Conservation (phyloP, 495 filamentous ascomycete species). For the Pseudevernia furfuracea region DNA sequence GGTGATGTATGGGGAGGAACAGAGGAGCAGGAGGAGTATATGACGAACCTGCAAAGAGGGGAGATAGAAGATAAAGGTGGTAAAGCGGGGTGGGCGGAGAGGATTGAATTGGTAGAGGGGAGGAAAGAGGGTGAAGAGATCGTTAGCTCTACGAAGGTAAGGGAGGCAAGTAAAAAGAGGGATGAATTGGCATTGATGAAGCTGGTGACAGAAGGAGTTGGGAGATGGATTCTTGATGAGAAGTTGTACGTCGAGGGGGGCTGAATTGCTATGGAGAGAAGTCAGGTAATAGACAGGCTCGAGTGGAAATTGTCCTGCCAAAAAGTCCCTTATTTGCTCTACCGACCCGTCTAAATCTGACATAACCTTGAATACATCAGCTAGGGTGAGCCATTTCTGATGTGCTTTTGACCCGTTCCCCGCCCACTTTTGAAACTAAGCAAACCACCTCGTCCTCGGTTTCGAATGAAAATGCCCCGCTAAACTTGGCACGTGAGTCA, state of each 20-base stretch:
- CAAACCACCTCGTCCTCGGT: background rate
- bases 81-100: conserved; percentile 56
- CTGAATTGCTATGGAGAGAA: background rate
- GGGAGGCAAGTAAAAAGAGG: conserved; percentile 49
- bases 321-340: background rate
- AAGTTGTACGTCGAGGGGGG: conserved; percentile 31
- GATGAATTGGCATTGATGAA: conserved; percentile 49
- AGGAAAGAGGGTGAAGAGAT: conserved; percentile 44
- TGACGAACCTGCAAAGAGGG: conserved; percentile 46
- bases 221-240: conserved; percentile 46
- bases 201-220: conserved; percentile 58
- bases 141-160: conserved; percentile 74
- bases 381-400: background rate
- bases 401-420: background rate
- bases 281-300: background rate
- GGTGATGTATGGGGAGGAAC: conserved; percentile 54
- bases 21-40: conserved; percentile 52
- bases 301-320: background rate
- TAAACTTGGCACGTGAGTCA: background rate
- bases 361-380: background rate
- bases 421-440: background rate
- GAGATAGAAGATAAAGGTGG: conserved; percentile 50
- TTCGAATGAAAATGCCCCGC: background rate
- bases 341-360: background rate
- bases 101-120: conserved; percentile 63